Evolutionary conservation across 495 filamentous ascomycete species (phyloP).

Genomic region (Neurospora sp.): DNA sequence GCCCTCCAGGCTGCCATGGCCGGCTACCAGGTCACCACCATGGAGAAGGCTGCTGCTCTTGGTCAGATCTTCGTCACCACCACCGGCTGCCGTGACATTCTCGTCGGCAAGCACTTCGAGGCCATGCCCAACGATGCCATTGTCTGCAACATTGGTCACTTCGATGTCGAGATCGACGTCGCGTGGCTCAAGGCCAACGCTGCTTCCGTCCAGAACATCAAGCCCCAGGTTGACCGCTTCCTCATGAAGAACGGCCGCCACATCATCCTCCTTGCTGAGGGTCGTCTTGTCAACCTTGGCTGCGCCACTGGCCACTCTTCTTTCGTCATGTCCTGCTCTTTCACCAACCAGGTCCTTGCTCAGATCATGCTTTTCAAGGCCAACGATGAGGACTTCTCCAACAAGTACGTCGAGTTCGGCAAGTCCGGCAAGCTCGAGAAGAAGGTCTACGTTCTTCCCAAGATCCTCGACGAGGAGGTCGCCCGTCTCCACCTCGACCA

Average conservation of each 20-base stretch:
- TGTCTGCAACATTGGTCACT: constrained; percentile 99
- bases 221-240: constrained; percentile 99
- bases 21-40: constrained; percentile 91
- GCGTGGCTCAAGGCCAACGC: constrained; percentile 96
- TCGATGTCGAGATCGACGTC: constrained; percentile 99
- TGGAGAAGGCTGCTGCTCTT: constrained; percentile 81
- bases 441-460: constrained; percentile 94
- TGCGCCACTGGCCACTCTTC: constrained; percentile 99
- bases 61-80: constrained; percentile 99
- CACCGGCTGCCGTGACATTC: constrained; percentile 97
- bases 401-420: constrained; percentile 94
- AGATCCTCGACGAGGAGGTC: constrained; percentile 98
- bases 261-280: constrained; percentile 97
- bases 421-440: constrained; percentile 76
- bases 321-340: constrained; percentile 99
- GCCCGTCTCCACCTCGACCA: constrained; percentile 86
- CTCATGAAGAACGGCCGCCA: constrained; percentile 86
- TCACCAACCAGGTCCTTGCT: constrained; percentile 99
- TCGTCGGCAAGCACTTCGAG: constrained; percentile 87
- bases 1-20: constrained; percentile 97
- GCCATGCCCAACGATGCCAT: constrained; percentile 97
- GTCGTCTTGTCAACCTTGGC: constrained; percentile 96
- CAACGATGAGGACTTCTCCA: constrained; percentile 72
- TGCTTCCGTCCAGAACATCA: constrained; percentile 91
- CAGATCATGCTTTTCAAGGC: constrained; percentile 98